A percentile compares a stretch with the other conserved stretches of the same genome.
Evolutionary conservation across 176 grass and related monocot genomes (phyloP).

Genomic region (Musa beccarii): DNA sequence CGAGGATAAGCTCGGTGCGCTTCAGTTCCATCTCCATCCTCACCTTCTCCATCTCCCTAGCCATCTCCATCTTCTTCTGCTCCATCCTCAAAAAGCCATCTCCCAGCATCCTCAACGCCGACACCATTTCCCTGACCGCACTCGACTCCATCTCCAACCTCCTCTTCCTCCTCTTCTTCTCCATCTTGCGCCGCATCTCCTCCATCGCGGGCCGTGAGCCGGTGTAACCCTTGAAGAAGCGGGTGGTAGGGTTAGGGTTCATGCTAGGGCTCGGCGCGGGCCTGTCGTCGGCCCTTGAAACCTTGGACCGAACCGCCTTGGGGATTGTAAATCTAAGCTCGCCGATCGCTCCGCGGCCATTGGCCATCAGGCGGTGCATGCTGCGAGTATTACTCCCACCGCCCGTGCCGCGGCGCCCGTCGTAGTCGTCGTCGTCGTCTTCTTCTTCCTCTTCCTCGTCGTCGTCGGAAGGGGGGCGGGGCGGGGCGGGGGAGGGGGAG

Average conservation of each 20-base stretch:
- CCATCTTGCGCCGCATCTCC: slow-evolving; percentile 20
- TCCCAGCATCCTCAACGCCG: slow-evolving; percentile 44
- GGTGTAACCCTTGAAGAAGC: slow-evolving; percentile 19
- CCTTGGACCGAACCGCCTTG: slow-evolving; percentile 57
- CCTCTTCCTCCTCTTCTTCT: slow-evolving; percentile 25
- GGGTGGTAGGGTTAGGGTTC: slow-evolving; percentile 15
- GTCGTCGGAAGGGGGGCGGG: slow-evolving; percentile 23
- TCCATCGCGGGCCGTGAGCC: slow-evolving; percentile 15
- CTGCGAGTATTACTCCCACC: slow-evolving; percentile 46
- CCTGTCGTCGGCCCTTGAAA: slow-evolving; percentile 13
- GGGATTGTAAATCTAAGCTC: slow-evolving; percentile 83
- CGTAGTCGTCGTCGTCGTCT: not conserved
- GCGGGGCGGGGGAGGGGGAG: slow-evolving; percentile 13
- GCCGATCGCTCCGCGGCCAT: slow-evolving; percentile 40
- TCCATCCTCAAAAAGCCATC: slow-evolving; percentile 59
- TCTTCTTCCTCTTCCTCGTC: slow-evolving; percentile 34
- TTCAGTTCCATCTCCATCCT: slow-evolving; percentile 71
- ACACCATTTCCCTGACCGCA: slow-evolving; percentile 27
- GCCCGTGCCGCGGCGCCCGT: slow-evolving; percentile 14
- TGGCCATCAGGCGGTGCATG: slow-evolving; percentile 83
- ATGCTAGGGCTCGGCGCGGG: slow-evolving; percentile 6
- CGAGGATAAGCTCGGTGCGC: slow-evolving; percentile 29
- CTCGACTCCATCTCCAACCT: slow-evolving; percentile 18
- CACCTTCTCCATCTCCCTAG: slow-evolving; percentile 53
- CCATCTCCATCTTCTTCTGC: slow-evolving; percentile 60